These are phyloP conservation scores for Linum lewisii DNA, from an alignment of 345 rosid species.

Conservation along the genomic window DNA sequence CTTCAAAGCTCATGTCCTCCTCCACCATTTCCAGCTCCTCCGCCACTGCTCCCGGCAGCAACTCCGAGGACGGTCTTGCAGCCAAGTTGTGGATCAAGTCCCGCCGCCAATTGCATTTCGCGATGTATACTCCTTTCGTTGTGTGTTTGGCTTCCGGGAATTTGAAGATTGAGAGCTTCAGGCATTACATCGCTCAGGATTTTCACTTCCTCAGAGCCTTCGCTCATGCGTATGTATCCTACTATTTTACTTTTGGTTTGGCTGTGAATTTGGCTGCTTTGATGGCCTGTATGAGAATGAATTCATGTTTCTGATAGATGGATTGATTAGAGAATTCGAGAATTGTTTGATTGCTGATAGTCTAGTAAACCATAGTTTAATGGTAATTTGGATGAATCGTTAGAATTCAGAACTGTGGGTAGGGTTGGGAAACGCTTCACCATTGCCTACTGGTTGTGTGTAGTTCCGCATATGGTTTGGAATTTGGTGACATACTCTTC, in stretches of 20 bases:
- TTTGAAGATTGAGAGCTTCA: slow-evolving; percentile 57
- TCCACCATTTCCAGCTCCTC: neutral
- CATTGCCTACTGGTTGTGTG: no score
- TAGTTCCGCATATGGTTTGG: no score
- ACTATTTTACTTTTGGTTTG: neutral
- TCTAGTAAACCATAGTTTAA: no score
- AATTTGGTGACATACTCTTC: no score
- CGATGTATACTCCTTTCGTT: slow-evolving; percentile 69
- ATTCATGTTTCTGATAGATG: no score
- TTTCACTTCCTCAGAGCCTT: slow-evolving; percentile 80
- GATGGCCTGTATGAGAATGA: no score
- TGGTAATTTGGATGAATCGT: no score
- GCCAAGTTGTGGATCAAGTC: slow-evolving; percentile 65
- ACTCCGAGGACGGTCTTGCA: slow-evolving; percentile 45
- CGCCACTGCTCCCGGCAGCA: neutral
- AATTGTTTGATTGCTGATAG: no score
- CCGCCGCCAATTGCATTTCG: slow-evolving; percentile 46
- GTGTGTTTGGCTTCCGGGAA: slow-evolving; percentile 70
- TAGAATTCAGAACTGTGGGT: no score
- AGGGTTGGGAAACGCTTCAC: no score
- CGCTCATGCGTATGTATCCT: slow-evolving; percentile 66
- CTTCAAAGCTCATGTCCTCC: slow-evolving; percentile 8
- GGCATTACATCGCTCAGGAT: slow-evolving; percentile 77
- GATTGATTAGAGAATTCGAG: no score
- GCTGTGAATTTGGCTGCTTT: neutral